phyloP scores from a whole-genome alignment of 2,329 filamentous ascomycete species.

The Atkinsonella texensis region DNA sequence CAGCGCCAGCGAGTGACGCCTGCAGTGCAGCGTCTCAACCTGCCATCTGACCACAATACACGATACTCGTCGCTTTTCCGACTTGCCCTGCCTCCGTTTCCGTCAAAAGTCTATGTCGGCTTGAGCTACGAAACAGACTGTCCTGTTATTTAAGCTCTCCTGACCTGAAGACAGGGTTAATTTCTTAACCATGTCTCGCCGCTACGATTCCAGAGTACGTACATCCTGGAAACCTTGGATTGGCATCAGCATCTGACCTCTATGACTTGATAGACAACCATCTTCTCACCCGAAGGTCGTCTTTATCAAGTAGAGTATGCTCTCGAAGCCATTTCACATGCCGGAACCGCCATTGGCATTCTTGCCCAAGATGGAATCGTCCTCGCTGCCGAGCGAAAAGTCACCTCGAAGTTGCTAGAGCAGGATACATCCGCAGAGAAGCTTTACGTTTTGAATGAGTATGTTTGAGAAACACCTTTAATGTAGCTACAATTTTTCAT shows the following conservation, averaged over 20 bases:
- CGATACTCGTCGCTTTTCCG: background rate
- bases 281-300: constrained; percentile 98
- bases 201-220: constrained; percentile 92
- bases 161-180: background rate
- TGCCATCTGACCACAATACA: background rate
- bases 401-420: constrained; percentile 97
- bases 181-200: constrained; percentile 62
- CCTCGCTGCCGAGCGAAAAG: constrained; percentile 93
- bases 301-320: constrained; percentile 99
- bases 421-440: constrained; percentile 99
- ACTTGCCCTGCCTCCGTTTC: background rate
- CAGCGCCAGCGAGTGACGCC: constrained; percentile 9
- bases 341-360: constrained; percentile 92
- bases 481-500: background rate
- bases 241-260: constrained; percentile 1
- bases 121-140: background rate
- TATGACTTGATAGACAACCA: constrained; percentile 61
- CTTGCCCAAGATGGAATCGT: constrained; percentile 97
- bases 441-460: constrained; percentile 99
- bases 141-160: background rate
- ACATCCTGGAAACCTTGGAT: constrained; percentile 11
- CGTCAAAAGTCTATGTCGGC: background rate
- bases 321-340: constrained; percentile 95
- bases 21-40: constrained; percentile 1
- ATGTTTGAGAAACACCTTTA: constrained; percentile 20